A percentile compares a stretch with the other conserved stretches of the same genome.
Evolutionary conservation across 305 asterid genomes (phyloP).

Genomic region (Rubia tinctorum): DNA sequence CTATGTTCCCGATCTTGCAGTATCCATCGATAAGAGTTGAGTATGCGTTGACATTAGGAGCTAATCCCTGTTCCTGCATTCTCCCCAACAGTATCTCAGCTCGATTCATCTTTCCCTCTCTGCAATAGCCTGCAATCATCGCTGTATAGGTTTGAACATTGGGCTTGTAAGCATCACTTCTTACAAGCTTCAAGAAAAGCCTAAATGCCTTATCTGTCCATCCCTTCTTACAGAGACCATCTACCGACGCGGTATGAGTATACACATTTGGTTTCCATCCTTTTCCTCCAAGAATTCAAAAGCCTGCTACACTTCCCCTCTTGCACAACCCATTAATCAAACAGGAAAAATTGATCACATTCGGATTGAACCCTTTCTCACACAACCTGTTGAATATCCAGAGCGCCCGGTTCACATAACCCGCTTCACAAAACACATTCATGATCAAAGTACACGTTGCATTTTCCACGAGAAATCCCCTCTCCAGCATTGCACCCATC

Average conservation of each 20-base stretch:
- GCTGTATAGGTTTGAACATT: constrained; percentile 91
- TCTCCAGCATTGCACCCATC: constrained; percentile 62
- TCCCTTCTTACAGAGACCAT: constrained; percentile 94
- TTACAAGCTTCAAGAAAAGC: constrained; percentile 90
- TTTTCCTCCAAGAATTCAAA: constrained; percentile 88
- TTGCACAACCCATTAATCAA: constrained; percentile 76
- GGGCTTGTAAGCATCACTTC: constrained; percentile 86
- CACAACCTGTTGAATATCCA: constrained; percentile 59
- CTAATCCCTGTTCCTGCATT: constrained; percentile 86
- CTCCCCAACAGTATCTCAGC: constrained; percentile 88
- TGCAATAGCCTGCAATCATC: constrained; percentile 92
- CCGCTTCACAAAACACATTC: constrained; percentile 47
- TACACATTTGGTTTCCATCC: constrained; percentile 90
- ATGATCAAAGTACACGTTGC: constrained; percentile 74
- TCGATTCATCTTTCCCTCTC: constrained; percentile 69
- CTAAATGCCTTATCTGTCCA: constrained; percentile 96
- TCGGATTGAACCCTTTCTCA: constrained; percentile 67
- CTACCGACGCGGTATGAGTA: constrained; percentile 73
- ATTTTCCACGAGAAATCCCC: constrained; percentile 67
- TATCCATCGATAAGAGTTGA: constrained; percentile 72
- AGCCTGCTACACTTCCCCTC: constrained; percentile 72
- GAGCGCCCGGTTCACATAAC: constrained; percentile 52
- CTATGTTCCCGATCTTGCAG: constrained; percentile 68
- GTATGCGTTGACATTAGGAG: constrained; percentile 72
- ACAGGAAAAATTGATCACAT: constrained; percentile 76